Percentiles rank a stretch among this genome's conserved stretches.
Evolutionary conservation across 495 filamentous ascomycete genomes (phyloP).

Genomic region (Jackrogersella minutella): DNA sequence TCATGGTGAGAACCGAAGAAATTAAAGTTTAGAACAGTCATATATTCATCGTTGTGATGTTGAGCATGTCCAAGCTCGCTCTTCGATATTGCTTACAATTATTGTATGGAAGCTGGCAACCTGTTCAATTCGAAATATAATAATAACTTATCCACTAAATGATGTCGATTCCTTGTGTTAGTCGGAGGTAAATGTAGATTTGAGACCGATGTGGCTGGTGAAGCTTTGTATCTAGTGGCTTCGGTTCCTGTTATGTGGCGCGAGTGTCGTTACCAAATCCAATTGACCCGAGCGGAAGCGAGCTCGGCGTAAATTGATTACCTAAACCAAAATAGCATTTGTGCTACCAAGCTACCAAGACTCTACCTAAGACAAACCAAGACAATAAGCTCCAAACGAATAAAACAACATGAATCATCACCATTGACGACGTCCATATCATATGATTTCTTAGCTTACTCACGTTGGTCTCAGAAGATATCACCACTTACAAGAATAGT

Average conservation of each 20-base stretch:
- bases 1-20: slow-evolving; percentile 53
- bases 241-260: background rate
- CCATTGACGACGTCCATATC: background rate
- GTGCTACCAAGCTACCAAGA: no score
- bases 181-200: slow-evolving; percentile 8
- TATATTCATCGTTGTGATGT: slow-evolving; percentile 14
- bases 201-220: slow-evolving; percentile 30
- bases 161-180: slow-evolving; percentile 16
- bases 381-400: background rate
- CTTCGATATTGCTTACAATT: no score
- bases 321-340: no score
- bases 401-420: background rate
- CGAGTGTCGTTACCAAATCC: background rate
- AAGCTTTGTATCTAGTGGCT: background rate
- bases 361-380: background rate
- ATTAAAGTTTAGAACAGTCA: background rate
- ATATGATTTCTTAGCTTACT: background rate
- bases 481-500: background rate
- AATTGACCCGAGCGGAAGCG: no score
- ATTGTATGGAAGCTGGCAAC: slow-evolving; percentile 35
- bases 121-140: slow-evolving; percentile 36
- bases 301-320: no score
- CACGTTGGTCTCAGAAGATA: background rate
- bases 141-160: slow-evolving; percentile 16
- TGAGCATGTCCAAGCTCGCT: background rate